Percentiles rank a stretch among this genome's conserved stretches.
Evolutionary conservation across 805 yeast genomes (phyloP).

Genomic region (Barnettozyma pratensis): DNA sequence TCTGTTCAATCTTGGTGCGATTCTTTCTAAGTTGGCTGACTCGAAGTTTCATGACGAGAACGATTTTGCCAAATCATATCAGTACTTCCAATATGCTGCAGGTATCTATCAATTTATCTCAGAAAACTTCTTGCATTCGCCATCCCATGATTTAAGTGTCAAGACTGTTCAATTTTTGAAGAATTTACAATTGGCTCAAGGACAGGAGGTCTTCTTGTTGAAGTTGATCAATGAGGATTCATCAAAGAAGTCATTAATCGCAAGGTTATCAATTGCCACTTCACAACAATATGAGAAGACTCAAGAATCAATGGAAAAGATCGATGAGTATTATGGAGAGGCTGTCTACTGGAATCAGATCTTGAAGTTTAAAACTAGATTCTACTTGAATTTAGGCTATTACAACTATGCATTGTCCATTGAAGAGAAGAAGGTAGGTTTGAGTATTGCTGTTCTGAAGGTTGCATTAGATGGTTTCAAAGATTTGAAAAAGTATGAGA

Average conservation of each 20-base stretch:
- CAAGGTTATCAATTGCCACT: slow-evolving; percentile 68
- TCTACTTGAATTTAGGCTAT: slow-evolving; percentile 54
- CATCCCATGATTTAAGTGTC: slow-evolving; percentile 70
- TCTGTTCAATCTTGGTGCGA: slow-evolving; percentile 71
- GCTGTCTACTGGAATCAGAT: slow-evolving; percentile 45
- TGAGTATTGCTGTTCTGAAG: slow-evolving; percentile 61
- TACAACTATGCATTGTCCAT: slow-evolving; percentile 53
- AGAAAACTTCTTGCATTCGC: slow-evolving; percentile 85
- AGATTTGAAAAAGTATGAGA: slow-evolving; percentile 27
- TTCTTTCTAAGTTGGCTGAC: slow-evolving; percentile 48
- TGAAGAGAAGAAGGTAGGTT: slow-evolving; percentile 65
- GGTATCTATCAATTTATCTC: slow-evolving; percentile 69
- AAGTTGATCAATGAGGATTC: slow-evolving; percentile 47
- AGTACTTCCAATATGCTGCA: slow-evolving; percentile 65
- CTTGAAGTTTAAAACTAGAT: slow-evolving; percentile 46
- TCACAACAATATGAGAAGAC: slow-evolving; percentile 51
- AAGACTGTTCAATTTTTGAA: slow-evolving; percentile 61
- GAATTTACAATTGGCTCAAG: slow-evolving; percentile 74
- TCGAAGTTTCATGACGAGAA: slow-evolving; percentile 29
- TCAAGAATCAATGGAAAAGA: slow-evolving; percentile 36
- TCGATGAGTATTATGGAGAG: slow-evolving; percentile 36
- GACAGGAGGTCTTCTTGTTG: slow-evolving; percentile 77
- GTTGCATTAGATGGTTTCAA: slow-evolving; percentile 41
- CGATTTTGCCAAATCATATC: slow-evolving; percentile 54
- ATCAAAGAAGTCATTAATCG: slow-evolving; percentile 57